Evolutionary conservation across 805 yeast genomes (phyloP), one percentile per base, ranked within the genome.

Genomic region (Starmerella powellii): DNA sequence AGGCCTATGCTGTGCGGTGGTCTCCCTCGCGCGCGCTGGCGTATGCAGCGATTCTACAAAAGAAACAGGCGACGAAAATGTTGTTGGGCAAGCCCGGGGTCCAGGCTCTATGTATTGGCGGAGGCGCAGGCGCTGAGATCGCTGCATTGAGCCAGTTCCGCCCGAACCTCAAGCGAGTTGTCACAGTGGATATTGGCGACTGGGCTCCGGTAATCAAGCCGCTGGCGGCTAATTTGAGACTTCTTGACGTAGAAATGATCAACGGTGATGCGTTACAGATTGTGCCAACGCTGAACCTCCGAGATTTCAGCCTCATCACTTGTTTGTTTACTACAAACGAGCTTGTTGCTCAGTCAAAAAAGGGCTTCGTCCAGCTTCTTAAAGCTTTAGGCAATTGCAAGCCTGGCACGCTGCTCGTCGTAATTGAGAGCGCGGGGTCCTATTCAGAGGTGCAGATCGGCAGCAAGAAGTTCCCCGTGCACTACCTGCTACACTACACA

Each of bases 391-490:
- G 55, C 4, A 32, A 56, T 6, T 82, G 93, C 59, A 56, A 60
- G 28, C 42, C 58, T 1, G 91, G 87, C 0, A 62, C 83, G 13
- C 59, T 71, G 23, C 60, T 85, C 28, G 64, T 86, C 34, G 74
- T 85, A 19, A 73, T 83, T 2, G 95, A 85, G 55, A 79, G 91
- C 62, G 95, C 95, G 0, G 95, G 95, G 0, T 80, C 93, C 8
- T 85, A 78, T 60, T 82, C 94, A 1, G 78, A 83, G 52, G 80
- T 85, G 30, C 69, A 74, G 2, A 70, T 85, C 33, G 94, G 94
- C 3, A 60, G 73, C 24, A 84, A 80, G 57, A 72, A 66, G 50
- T 85, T 85, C 63, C 95, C 95, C 0, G 78, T 85, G 3, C 86
- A 83, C 50, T 83, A 80, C 53, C 65, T 85, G 31, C 66, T 86